Conservation (phyloP, 768 basidiomycete genomes). For the Suillus variegatus region DNA sequence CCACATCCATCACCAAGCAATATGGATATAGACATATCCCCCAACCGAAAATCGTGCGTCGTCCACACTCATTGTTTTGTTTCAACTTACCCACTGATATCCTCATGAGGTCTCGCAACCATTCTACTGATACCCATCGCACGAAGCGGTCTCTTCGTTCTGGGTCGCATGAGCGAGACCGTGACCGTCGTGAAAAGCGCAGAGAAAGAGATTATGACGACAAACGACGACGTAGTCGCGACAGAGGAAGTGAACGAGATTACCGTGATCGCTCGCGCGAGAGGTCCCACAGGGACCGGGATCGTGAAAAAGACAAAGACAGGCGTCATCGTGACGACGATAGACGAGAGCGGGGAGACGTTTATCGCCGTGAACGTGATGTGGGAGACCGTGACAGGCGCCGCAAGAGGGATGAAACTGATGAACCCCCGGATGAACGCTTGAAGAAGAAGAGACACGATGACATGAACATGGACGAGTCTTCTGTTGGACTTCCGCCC, state of each 20-base stretch:
- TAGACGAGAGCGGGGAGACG: constrained; percentile 51
- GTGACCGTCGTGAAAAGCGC: constrained; percentile 54
- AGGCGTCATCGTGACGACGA: constrained; percentile 49
- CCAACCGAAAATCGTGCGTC: constrained; percentile 62
- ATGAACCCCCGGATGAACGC: constrained; percentile 54
- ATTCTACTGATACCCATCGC: constrained; percentile 75
- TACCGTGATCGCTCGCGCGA: constrained; percentile 57
- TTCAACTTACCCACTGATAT: constrained; percentile 7
- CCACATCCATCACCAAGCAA: constrained; percentile 46
- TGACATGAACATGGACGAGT: constrained; percentile 52
- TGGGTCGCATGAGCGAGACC: constrained; percentile 55
- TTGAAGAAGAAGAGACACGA: constrained; percentile 67
- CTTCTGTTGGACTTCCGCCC: constrained; percentile 43
- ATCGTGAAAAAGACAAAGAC: constrained; percentile 34
- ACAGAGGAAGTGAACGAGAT: constrained; percentile 52
- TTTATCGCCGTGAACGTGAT: constrained; percentile 52
- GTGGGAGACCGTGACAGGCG: constrained; percentile 58
- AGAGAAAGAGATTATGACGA: constrained; percentile 58
- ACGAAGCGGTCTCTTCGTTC: constrained; percentile 76
- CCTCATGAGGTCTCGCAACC: constrained; percentile 59
- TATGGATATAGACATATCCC: constrained; percentile 68
- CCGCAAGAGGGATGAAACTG: constrained; percentile 70
- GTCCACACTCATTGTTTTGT: constrained; percentile 5
- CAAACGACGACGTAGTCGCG: constrained; percentile 63
- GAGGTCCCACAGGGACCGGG: constrained; percentile 42